Evolutionary conservation across 257 asterid genomes (phyloP).

Genomic region (Solanum boliviense): DNA sequence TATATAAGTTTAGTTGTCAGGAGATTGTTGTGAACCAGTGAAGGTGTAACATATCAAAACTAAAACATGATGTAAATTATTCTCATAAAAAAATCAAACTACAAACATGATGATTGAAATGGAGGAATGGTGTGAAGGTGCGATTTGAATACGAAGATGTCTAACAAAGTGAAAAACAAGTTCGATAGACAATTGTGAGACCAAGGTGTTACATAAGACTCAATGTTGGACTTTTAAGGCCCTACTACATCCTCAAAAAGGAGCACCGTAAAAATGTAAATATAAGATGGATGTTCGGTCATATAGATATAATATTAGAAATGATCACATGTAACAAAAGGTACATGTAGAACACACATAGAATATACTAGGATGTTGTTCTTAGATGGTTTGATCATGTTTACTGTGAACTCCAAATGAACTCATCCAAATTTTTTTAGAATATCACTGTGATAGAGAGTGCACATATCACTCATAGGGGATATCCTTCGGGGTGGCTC

Average conservation of each 20-base stretch:
- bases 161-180: background rate
- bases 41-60: background rate
- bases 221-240: background rate
- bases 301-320: background rate
- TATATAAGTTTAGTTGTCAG: background rate
- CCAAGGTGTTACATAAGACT: background rate
- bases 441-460: background rate
- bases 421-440: background rate
- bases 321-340: background rate
- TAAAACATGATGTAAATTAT: background rate
- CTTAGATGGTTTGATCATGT: background rate
- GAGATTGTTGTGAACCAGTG: background rate
- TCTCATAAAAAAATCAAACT: background rate
- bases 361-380: background rate
- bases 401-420: background rate
- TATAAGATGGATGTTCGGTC: background rate
- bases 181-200: background rate
- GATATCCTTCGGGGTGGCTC: background rate
- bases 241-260: background rate
- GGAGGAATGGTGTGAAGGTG: background rate
- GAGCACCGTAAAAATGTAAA: background rate
- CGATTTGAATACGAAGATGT: background rate
- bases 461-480: background rate
- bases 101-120: background rate
- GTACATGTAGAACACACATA: background rate